Conservation (phyloP, 495 filamentous ascomycete genomes). For the Aspergillus avenaceus region DNA sequence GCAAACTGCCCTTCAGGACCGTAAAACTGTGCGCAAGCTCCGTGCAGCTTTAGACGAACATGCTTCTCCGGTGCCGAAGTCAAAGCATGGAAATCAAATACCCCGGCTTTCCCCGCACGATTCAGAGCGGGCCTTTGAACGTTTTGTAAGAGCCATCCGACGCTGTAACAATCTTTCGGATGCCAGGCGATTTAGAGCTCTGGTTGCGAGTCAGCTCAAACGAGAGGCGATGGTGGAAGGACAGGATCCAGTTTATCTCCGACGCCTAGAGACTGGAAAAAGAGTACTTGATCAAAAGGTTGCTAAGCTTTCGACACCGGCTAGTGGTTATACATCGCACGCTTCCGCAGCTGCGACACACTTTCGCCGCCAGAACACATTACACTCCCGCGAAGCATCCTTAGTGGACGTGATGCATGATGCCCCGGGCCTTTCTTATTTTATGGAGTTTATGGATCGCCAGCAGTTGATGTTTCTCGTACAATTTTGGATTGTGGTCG, state of each 20-base stretch:
- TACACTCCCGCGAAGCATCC: constrained; percentile 64
- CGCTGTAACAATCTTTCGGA: constrained; percentile 91
- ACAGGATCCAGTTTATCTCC: constrained; percentile 80
- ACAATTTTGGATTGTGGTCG: constrained; percentile 98
- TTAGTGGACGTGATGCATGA: constrained; percentile 81
- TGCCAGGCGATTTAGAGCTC: constrained; percentile 83
- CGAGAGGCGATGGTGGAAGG: constrained; percentile 72
- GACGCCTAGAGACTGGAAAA: constrained; percentile 88
- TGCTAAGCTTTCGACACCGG: constrained; percentile 68
- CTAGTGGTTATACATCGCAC: constrained; percentile 37
- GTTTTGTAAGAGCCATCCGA: constrained; percentile 85
- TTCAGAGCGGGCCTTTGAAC: constrained; percentile 88
- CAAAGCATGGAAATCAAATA: constrained; percentile 56
- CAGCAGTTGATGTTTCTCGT: constrained; percentile 81
- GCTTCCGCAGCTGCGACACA: constrained; percentile 30
- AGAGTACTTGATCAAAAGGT: constrained; percentile 86
- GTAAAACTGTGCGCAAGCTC: constrained; percentile 90
- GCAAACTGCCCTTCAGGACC: constrained; percentile 83
- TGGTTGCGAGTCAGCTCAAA: constrained; percentile 89
- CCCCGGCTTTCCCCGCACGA: constrained; percentile 66
- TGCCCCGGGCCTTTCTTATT: constrained; percentile 87
- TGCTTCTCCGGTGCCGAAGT: constrained; percentile 74
- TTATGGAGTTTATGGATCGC: constrained; percentile 99
- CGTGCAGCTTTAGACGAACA: constrained; percentile 94
- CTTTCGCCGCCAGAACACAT: constrained; percentile 35